phyloP scores from a whole-genome alignment of 352 stramenopile species.

The Sclerospora graminicola region DNA sequence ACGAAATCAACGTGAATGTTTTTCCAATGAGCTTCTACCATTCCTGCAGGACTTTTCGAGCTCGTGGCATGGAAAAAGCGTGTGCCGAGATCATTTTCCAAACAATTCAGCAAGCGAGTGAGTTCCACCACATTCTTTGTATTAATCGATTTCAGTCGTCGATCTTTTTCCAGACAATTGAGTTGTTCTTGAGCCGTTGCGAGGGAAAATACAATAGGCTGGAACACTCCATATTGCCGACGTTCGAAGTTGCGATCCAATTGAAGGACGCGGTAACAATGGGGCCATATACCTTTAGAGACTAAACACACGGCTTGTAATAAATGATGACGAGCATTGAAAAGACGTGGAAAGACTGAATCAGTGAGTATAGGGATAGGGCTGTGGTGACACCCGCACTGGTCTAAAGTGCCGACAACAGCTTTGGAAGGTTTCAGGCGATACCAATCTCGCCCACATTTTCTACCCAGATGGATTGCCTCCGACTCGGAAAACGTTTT shows the following conservation, averaged over 20 bases:
- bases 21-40: slow-evolving; percentile 18
- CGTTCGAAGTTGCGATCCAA: slow-evolving; percentile 18
- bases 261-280: slow-evolving; percentile 21
- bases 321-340: slow-evolving; percentile 14
- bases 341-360: slow-evolving; percentile 5
- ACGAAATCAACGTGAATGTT: slow-evolving; percentile 14
- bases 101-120: slow-evolving; percentile 8
- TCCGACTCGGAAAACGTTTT: slow-evolving; percentile 13
- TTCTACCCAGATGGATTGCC: slow-evolving; percentile 12
- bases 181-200: slow-evolving; percentile 2
- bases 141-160: slow-evolving; percentile 4
- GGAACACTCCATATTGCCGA: slow-evolving; percentile 16
- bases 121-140: slow-evolving; percentile 12
- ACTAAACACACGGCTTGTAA: slow-evolving; percentile 21
- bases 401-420: background rate
- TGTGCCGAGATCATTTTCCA: slow-evolving; percentile 7
- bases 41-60: slow-evolving; percentile 1
- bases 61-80: slow-evolving; percentile 8
- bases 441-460: slow-evolving; percentile 14
- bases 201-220: slow-evolving; percentile 12
- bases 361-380: slow-evolving; percentile 1
- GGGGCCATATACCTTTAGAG: slow-evolving; percentile 13
- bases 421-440: slow-evolving; percentile 7
- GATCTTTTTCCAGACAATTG: background rate
- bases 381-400: background rate